Percentiles rank a stretch among this genome's conserved stretches.
Evolutionary conservation across 345 rosid genomes (phyloP).

Genomic region (Sisymbrium irio): DNA sequence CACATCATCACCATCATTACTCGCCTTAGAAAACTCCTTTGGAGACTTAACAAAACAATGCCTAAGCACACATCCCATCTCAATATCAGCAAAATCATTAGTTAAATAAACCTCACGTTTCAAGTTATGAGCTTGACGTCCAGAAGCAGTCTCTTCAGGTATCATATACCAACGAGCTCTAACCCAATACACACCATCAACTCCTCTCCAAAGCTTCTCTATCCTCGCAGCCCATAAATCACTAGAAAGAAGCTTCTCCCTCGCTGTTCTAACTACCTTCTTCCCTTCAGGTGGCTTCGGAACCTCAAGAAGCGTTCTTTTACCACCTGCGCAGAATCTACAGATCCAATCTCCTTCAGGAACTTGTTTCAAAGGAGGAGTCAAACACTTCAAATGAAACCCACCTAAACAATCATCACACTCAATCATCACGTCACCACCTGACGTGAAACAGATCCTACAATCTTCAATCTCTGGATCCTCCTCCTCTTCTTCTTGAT

Average conservation of each 20-base stretch:
- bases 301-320: slow-evolving; percentile 42
- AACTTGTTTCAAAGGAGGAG: slow-evolving; percentile 65
- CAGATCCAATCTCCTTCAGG: slow-evolving; percentile 97
- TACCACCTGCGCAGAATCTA: no score
- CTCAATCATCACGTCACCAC: slow-evolving; percentile 63
- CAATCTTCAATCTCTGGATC: slow-evolving; percentile 81
- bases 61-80: slow-evolving; percentile 81
- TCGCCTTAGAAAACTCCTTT: slow-evolving; percentile 65
- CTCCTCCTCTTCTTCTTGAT: slow-evolving; percentile 67
- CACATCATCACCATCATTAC: slow-evolving; percentile 78
- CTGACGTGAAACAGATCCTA: slow-evolving; percentile 62
- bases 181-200: slow-evolving; percentile 67
- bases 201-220: slow-evolving; percentile 81
- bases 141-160: slow-evolving; percentile 87
- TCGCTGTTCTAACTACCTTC: slow-evolving; percentile 59
- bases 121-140: slow-evolving; percentile 76
- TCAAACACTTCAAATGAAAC: slow-evolving; percentile 88
- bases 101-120: slow-evolving; percentile 80
- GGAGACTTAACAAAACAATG: slow-evolving; percentile 81
- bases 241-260: slow-evolving; percentile 87
- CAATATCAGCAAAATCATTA: slow-evolving; percentile 77
- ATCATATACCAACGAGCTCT: slow-evolving; percentile 78
- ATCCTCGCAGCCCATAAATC: slow-evolving; percentile 84
- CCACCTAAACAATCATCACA: slow-evolving; percentile 92
- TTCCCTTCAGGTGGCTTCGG: slow-evolving; percentile 66